These are phyloP conservation scores for Aspergillus quadrilineatus DNA, from an alignment of 2,329 filamentous ascomycete genomes.

Conservation along the genomic window DNA sequence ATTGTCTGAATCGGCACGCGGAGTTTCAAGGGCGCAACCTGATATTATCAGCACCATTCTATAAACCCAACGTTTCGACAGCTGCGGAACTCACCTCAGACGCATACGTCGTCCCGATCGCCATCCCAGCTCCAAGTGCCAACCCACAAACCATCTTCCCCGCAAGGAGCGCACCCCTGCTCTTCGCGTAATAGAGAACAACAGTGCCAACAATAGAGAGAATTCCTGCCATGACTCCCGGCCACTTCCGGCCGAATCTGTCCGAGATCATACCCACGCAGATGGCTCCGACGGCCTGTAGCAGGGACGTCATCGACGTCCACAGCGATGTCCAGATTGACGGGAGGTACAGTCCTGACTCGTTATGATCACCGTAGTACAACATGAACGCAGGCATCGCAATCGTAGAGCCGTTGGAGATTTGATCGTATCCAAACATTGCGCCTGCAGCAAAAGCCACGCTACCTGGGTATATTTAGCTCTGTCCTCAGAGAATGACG, in stretches of 20 bases:
- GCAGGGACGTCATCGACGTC: conserved; percentile 24
- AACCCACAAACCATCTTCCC: conserved; percentile 21
- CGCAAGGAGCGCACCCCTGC: conserved; percentile 16
- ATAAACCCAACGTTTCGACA: background rate
- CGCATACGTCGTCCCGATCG: conserved; percentile 21
- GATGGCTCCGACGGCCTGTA: conserved; percentile 23
- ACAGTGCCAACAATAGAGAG: conserved; percentile 19
- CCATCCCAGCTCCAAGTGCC: conserved; percentile 21
- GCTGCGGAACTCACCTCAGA: conserved; percentile 13
- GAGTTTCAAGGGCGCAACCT: conserved; percentile 13
- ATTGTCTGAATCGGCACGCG: conserved; percentile 15
- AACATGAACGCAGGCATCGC: conserved; percentile 5
- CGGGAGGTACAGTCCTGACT: conserved; percentile 16
- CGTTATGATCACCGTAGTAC: background rate
- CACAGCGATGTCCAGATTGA: conserved; percentile 23
- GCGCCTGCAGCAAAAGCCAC: conserved; percentile 3
- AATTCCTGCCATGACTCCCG: conserved; percentile 29
- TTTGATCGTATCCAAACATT: conserved; percentile 8
- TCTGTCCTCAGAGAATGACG: background rate
- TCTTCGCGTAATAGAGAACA: conserved; percentile 16
- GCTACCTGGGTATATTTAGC: background rate
- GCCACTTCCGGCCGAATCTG: conserved; percentile 36
- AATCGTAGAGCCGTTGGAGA: conserved; percentile 4
- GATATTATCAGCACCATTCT: background rate
- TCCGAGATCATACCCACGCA: conserved; percentile 34